Evolutionary conservation across 2,329 filamentous ascomycete genomes (phyloP).

Genomic region (Metarhizium sp.): DNA sequence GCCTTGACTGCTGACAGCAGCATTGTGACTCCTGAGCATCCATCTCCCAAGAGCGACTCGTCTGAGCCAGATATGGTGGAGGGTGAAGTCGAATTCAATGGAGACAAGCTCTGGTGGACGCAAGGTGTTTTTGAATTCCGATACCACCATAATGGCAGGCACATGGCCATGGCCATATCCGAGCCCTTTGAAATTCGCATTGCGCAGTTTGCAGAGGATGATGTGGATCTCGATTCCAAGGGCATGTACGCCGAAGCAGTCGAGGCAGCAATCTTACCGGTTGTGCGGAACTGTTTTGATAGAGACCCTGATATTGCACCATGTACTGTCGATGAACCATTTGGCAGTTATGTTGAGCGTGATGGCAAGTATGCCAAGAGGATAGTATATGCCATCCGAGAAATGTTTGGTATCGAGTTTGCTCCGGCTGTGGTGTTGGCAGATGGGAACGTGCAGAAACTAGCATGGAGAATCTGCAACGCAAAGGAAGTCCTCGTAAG

Average conservation of each 20-base stretch:
- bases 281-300: conserved; percentile 89
- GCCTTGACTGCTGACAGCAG: conserved; percentile 65
- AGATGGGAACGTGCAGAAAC: conserved; percentile 80
- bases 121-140: conserved; percentile 94
- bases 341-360: conserved; percentile 75
- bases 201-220: conserved; percentile 67
- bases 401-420: conserved; percentile 97
- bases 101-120: conserved; percentile 96
- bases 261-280: conserved; percentile 67
- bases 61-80: conserved; percentile 51
- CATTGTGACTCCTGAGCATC: conserved; percentile 60
- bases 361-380: conserved; percentile 83
- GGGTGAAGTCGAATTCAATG: conserved; percentile 79
- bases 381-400: conserved; percentile 86
- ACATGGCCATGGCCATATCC: conserved; percentile 90
- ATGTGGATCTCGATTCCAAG: conserved; percentile 51
- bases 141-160: conserved; percentile 87
- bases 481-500: conserved; percentile 89
- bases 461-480: conserved; percentile 92
- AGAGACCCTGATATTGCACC: conserved; percentile 86
- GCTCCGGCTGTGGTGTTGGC: conserved; percentile 85
- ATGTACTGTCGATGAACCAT: conserved; percentile 65
- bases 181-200: conserved; percentile 88
- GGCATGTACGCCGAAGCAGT: conserved; percentile 58
- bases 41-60: conserved; percentile 40